These are phyloP conservation scores for Aspergillus leporis DNA, from an alignment of 495 filamentous ascomycete genomes.

Conservation along the genomic window DNA sequence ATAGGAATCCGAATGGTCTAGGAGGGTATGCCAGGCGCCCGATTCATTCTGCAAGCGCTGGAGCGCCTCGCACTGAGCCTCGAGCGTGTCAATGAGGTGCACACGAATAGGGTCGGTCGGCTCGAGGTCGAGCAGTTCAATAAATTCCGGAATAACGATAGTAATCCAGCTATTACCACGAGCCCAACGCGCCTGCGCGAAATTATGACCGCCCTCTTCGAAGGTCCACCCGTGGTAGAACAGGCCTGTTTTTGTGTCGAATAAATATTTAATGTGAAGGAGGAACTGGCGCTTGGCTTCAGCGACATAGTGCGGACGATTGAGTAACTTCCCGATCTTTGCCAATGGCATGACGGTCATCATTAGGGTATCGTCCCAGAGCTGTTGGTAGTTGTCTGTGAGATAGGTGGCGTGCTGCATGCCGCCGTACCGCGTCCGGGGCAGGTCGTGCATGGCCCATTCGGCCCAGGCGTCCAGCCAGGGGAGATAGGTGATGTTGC, in stretches of 20 bases:
- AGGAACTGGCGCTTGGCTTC: conserved; percentile 75
- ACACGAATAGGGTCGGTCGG: conserved; percentile 57
- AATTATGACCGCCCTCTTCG: conserved; percentile 65
- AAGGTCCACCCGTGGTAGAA: conserved; percentile 79
- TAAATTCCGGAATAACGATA: conserved; percentile 71
- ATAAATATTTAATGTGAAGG: conserved; percentile 70
- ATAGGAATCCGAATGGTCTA: conserved; percentile 65
- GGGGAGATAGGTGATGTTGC: conserved; percentile 59
- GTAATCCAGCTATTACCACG: conserved; percentile 70
- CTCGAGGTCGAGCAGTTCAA: conserved; percentile 63
- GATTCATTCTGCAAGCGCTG: conserved; percentile 51
- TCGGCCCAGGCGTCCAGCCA: conserved; percentile 76
- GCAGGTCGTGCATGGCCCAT: conserved; percentile 73
- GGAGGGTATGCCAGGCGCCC: conserved; percentile 68
- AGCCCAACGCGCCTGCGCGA: conserved; percentile 69
- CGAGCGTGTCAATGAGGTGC: conserved; percentile 60
- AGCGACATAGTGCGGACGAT: conserved; percentile 63
- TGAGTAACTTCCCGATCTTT: conserved; percentile 69
- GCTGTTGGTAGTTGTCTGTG: conserved; percentile 62
- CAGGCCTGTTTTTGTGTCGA: conserved; percentile 64
- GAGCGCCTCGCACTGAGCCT: conserved; percentile 63
- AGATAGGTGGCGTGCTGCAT: conserved; percentile 75
- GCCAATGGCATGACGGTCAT: conserved; percentile 77
- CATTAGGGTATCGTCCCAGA: conserved; percentile 82
- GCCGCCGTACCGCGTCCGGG: conserved; percentile 66